Percentiles rank a stretch among this genome's conserved stretches.
phyloP scores from a whole-genome alignment of 1,284 basidiomycete genomes.

The Mycena sp. region DNA sequence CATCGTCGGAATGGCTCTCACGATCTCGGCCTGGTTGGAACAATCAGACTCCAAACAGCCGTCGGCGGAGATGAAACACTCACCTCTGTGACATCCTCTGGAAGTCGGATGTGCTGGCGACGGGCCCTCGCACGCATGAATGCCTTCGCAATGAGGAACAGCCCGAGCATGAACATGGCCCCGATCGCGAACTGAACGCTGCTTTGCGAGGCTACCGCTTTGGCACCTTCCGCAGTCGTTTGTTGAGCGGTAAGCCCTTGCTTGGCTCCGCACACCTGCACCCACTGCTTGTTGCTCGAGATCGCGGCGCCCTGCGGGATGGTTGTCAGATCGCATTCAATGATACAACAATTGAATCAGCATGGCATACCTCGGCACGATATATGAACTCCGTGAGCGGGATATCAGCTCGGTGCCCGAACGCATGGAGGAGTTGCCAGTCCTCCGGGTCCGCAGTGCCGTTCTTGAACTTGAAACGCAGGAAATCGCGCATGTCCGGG shows the following conservation, averaged over 20 bases:
- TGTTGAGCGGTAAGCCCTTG: neutral
- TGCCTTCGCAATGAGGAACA: conserved; percentile 1
- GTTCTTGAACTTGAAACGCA: conserved; percentile 89
- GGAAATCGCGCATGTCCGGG: conserved; percentile 79
- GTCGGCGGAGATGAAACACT: no score
- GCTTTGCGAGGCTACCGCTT: no score
- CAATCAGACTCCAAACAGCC: no score
- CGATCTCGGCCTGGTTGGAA: no score
- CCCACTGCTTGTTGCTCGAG: conserved; percentile 75
- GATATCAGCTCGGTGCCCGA: conserved; percentile 74
- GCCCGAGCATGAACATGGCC: conserved; percentile 10
- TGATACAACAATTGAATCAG: neutral
- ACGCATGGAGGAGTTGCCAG: conserved; percentile 59
- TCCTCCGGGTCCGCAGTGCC: conserved; percentile 72
- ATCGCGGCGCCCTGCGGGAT: conserved; percentile 65
- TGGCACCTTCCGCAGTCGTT: neutral
- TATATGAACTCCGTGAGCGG: conserved; percentile 83
- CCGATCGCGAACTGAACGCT: conserved; percentile 13
- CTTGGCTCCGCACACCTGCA: conserved; percentile 57
- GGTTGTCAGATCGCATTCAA: neutral
- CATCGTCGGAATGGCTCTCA: neutral
- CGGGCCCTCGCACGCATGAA: neutral
- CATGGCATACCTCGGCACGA: conserved; percentile 67
- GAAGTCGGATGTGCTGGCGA: conserved; percentile 4
- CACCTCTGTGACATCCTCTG: conserved; percentile 18